Evolutionary conservation across 441 rosid species (phyloP).

Genomic region (Gossypium lobatum): DNA sequence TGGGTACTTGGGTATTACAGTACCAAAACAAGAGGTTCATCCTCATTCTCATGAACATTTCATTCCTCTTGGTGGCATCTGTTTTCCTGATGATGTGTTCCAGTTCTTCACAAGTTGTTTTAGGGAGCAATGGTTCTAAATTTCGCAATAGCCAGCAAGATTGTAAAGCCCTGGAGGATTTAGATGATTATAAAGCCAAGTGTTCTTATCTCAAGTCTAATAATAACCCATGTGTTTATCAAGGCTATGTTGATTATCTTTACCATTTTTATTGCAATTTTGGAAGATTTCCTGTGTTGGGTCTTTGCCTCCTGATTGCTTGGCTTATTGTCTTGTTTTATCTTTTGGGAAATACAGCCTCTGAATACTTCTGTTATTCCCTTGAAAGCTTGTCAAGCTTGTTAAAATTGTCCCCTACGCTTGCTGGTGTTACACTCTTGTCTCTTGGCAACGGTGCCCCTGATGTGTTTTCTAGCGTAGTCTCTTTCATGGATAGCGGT

Average conservation of each 20-base stretch:
- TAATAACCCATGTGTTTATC: constrained; percentile 40
- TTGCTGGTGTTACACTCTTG: constrained; percentile 80
- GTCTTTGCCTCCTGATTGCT: constrained; percentile 38
- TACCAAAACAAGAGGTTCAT: constrained; percentile 23
- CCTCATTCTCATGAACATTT: constrained; percentile 33
- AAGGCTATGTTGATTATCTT: constrained; percentile 65
- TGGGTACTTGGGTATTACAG: constrained; percentile 24
- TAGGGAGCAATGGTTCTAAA: constrained; percentile 4
- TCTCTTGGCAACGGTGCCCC: constrained; percentile 91
- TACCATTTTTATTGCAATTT: constrained; percentile 56
- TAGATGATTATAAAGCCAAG: constrained; percentile 38
- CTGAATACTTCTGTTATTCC: constrained; percentile 76
- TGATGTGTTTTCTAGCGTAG: constrained; percentile 73
- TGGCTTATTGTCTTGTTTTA: constrained; percentile 79
- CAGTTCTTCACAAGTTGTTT: constrained; percentile 20
- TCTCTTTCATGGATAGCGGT: constrained; percentile 55
- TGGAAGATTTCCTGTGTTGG: constrained; percentile 39
- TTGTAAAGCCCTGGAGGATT: constrained; percentile 27
- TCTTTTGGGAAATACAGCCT: constrained; percentile 73
- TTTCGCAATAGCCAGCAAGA: constrained; percentile 7
- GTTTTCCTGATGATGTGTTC: constrained; percentile 19
- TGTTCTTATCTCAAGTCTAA: constrained; percentile 43
- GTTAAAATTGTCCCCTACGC: constrained; percentile 60
- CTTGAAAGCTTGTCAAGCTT: constrained; percentile 61
- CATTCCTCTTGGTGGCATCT: constrained; percentile 31